phyloP scores from a whole-genome alignment of 371 early-diverging fungal genomes.

The Mortierella sp. region DNA sequence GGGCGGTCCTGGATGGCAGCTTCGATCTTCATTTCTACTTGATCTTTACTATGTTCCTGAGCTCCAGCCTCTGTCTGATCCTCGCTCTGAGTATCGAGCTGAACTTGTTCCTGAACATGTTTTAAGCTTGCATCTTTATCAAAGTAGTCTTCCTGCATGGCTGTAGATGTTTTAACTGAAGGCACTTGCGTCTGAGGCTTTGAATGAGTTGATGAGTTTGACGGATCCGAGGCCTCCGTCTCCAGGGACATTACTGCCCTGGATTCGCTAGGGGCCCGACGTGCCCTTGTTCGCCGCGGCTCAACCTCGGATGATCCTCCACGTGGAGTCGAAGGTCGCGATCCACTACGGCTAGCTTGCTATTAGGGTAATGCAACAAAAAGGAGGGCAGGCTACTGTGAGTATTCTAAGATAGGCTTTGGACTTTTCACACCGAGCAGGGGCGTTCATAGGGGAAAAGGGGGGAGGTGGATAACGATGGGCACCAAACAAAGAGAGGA shows the following conservation, averaged over 20 bases:
- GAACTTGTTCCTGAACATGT: too few species aligned
- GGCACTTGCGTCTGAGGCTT: too few species aligned
- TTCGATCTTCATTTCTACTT: not conserved
- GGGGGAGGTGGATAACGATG: not conserved
- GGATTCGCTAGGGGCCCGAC: constrained; percentile 25
- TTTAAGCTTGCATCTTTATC: too few species aligned
- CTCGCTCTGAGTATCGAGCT: too few species aligned
- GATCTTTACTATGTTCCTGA: too few species aligned
- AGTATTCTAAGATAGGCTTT: not conserved
- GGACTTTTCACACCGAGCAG: not conserved
- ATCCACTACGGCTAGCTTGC: constrained; percentile 37
- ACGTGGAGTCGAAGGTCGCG: constrained; percentile 27
- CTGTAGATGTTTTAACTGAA: too few species aligned
- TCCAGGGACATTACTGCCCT: constrained; percentile 4
- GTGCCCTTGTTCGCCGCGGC: constrained; percentile 30
- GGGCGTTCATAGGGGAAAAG: not conserved
- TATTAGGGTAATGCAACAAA: constrained; percentile 4
- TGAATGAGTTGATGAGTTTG: not conserved
- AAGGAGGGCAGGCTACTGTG: not conserved
- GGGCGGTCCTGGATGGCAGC: constrained; percentile 5
- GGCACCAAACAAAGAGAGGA: too few species aligned
- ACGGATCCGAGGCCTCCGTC: not conserved
- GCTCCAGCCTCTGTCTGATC: too few species aligned
- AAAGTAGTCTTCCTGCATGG: too few species aligned
- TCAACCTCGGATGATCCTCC: constrained; percentile 19